Evolutionary conservation across 1,139 yeast genomes (phyloP).

Genomic region (Petasospora fabianii): DNA sequence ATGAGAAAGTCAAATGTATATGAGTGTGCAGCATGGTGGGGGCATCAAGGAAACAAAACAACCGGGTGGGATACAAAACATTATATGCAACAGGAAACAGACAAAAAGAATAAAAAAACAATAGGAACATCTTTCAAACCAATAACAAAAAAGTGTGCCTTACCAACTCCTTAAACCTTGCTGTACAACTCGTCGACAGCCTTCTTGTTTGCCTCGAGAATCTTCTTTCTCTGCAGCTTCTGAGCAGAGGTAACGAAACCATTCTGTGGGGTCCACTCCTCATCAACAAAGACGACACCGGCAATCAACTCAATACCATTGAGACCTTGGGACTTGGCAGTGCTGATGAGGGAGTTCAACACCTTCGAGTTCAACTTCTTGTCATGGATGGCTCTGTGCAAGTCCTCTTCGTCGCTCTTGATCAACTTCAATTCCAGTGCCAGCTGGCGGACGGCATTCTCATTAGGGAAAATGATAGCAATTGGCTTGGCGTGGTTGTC

Average conservation of each 20-base stretch:
- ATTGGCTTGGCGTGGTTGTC: slow-evolving; percentile 58
- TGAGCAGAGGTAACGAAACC: slow-evolving; percentile 95
- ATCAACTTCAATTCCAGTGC: slow-evolving; percentile 52
- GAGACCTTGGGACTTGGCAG: slow-evolving; percentile 81
- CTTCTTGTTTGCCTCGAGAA: slow-evolving; percentile 59
- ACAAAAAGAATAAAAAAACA: neutral
- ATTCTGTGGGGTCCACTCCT: slow-evolving; percentile 97
- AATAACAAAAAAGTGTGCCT: too few relatives aligned
- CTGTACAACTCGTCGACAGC: slow-evolving; percentile 56
- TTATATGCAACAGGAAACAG: too few relatives aligned
- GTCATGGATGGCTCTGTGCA: slow-evolving; percentile 54
- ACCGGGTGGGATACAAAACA: too few relatives aligned
- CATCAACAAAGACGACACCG: slow-evolving; percentile 75
- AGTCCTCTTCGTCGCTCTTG: slow-evolving; percentile 46
- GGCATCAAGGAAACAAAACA: too few relatives aligned
- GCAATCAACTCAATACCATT: slow-evolving; percentile 81
- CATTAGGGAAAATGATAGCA: slow-evolving; percentile 85
- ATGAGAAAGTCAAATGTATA: too few relatives aligned
- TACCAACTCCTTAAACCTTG: slow-evolving; percentile 2
- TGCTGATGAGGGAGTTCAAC: slow-evolving; percentile 55
- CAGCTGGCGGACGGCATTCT: slow-evolving; percentile 56
- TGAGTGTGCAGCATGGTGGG: too few relatives aligned
- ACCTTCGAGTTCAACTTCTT: slow-evolving; percentile 54
- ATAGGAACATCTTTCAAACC: neutral
- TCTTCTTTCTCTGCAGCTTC: slow-evolving; percentile 92